Percentiles rank a stretch among this genome's conserved stretches.
These are phyloP conservation scores for Pochonia chlamydosporia DNA, from an alignment of 2,329 filamentous ascomycete genomes.

Conservation along the genomic window DNA sequence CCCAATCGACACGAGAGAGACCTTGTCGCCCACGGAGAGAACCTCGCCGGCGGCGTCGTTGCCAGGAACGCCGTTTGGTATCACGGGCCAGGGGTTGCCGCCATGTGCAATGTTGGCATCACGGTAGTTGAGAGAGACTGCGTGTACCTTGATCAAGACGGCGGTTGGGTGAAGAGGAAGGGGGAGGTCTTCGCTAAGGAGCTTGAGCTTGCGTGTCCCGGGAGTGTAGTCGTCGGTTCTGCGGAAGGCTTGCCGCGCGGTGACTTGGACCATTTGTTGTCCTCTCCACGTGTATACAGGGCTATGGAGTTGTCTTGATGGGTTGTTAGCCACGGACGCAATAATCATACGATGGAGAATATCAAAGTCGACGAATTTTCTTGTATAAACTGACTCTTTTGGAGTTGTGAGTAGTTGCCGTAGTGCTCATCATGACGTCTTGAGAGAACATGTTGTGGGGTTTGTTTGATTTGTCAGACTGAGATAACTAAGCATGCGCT, in stretches of 20 bases:
- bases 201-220: conserved; percentile 25
- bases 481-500: no score
- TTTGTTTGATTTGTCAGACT: no score
- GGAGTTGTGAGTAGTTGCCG: no score
- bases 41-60: conserved; percentile 38
- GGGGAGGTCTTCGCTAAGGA: conserved; percentile 25
- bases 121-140: conserved; percentile 28
- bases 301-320: no score
- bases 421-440: no score
- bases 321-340: no score
- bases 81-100: conserved; percentile 34
- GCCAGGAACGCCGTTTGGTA: conserved; percentile 23
- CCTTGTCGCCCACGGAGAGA: conserved; percentile 28
- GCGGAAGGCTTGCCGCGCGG: conserved; percentile 20
- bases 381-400: no score
- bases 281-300: no score
- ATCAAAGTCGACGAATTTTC: no score
- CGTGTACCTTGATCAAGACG: conserved; percentile 24
- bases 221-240: conserved; percentile 23
- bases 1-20: conserved; percentile 24
- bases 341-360: no score
- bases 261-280: no score
- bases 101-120: conserved; percentile 31
- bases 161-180: conserved; percentile 15
- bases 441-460: no score